Base-by-base conservation (phyloP, 192 early-diverging fungal genomes). In the Coemansia sp. region DNA sequence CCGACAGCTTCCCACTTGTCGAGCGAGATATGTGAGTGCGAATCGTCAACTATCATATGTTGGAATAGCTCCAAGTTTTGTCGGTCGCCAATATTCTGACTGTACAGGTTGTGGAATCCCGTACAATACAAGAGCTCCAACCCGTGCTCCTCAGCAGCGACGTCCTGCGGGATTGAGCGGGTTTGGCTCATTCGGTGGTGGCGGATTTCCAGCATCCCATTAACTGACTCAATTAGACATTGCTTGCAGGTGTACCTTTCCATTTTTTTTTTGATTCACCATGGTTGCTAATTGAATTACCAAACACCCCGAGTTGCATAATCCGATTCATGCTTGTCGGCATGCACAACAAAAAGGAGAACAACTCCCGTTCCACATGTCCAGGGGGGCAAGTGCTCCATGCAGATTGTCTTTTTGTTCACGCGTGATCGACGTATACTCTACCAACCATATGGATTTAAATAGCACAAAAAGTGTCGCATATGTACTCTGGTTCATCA, bases 1-100 rank as follows among this genome's bases (percentile, higher is more conserved):
- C 93, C 92, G 21, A 91, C 87, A 4, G 92, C 94, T 63, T 98
- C 95, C 95, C 97, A 97, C 72, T 99, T 93, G 36, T 94, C 94
- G 1, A 72, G 66, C 0, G 89, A 87, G 38, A 98, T 89, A 32
- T 73, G 73, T 7, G 84, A 84, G 1, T 87, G 88, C 6, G 85
- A 66, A 2, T 85, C 86, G 21, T 90, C 86, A 12, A 99, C 70
- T 0, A 98, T 87, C 93, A 99, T 98, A 9, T 87, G 70, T 50
- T 88, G 85, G 29, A 99, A 71, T 50, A 96, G 73, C 62, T 86
- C 78, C 17, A 86, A 75, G 48, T 80, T 78, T n/a, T 86, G 81
- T 3, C 71, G 63, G 36, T 89, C 77, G 55, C 80, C 78, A 32
- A 85, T 73, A 31, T 89, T 86, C 42, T 91, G 82, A 4, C 77